Base-by-base conservation (phyloP, 116 monocot species). In the Cymodocea nodosa region DNA sequence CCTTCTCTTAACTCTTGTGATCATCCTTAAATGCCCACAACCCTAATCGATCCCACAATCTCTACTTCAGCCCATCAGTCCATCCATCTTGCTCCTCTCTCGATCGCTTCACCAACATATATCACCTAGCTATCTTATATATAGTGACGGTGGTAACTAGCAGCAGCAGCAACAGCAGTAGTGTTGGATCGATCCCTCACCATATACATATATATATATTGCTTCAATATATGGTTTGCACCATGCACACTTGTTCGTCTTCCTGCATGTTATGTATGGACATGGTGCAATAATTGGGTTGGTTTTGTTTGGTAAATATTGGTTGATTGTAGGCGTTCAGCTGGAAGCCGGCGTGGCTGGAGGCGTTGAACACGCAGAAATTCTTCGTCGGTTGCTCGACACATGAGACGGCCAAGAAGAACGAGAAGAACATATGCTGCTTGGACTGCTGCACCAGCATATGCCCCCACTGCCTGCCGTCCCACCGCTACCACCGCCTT, bases 361-460 rank as follows among this genome's bases (percentile, higher is more conserved):
- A 79, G 67, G 89, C 93, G 4, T 77, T 93, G 19, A 71, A 74
- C 84, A 82, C 83, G 12, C 74, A 93, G 72, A 89, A 78, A 61
- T 93, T 93, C 81, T 93, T 93, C 72, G 66, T 68, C 11, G 78
- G 75, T 6, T 93, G 93, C 35, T 78, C 80, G 13, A 35, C 68
- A 7, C 93, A 93, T 25, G 89, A 85, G 75, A 71, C 51, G 3
- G 72, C 78, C 35, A 89, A 81, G 77, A 93, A 89, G 80, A 93
- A 89, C 53, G 93, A 93, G 78, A 93, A 93, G 79, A 93, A 93
- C 78, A 82, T 93, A 11, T 89, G 93, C 70, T 93, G 93, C 76
- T 39, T 93, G 58, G 89, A 93, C 54, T 93, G 93, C 76, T 89
- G 83, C 82, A 89, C 76, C 24, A 87, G 88, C 70, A 89, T 93